Conservation (phyloP, 2,329 filamentous ascomycete genomes). For the Nemania sp. region DNA sequence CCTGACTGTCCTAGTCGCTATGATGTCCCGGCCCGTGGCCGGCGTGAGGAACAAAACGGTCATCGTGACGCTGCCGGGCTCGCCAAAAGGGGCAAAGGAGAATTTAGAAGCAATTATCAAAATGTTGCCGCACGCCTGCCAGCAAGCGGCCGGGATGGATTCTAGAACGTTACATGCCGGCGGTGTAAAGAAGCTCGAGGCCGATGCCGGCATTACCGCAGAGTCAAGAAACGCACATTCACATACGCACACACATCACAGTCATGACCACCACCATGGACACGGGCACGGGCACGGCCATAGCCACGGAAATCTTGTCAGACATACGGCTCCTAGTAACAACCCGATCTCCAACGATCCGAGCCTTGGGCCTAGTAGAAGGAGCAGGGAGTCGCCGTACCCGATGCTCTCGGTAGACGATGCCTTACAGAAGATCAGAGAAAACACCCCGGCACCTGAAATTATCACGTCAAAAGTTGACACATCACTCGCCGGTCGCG, state of each 20-base stretch:
- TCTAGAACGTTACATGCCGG: conserved; percentile 80
- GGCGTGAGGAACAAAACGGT: conserved; percentile 81
- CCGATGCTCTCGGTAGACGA: conserved; percentile 88
- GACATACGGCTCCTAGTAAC: conserved; percentile 71
- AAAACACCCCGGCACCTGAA: conserved; percentile 70
- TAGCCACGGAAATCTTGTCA: conserved; percentile 66
- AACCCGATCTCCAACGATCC: conserved; percentile 64
- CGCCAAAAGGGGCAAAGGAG: conserved; percentile 92
- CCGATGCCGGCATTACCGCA: conserved; percentile 70
- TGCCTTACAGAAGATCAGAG: conserved; percentile 72
- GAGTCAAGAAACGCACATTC: conserved; percentile 36
- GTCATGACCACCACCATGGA: conserved; percentile 56
- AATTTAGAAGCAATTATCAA: conserved; percentile 89
- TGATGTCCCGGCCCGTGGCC: conserved; percentile 94
- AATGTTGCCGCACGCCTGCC: conserved; percentile 91
- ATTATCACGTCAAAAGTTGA: conserved; percentile 65
- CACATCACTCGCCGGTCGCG: conserved; percentile 69
- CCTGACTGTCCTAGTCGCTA: conserved; percentile 67
- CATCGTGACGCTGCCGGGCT: conserved; percentile 88
- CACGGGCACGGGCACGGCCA: conserved; percentile 63
- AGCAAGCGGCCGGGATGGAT: conserved; percentile 81
- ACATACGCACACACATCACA: conserved; percentile 44
- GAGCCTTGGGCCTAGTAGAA: conserved; percentile 63
- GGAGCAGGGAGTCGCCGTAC: conserved; percentile 86
- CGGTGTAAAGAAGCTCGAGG: conserved; percentile 81